Conservation (phyloP, 371 early-diverging fungal species). For the Apophysomyces variabilis region DNA sequence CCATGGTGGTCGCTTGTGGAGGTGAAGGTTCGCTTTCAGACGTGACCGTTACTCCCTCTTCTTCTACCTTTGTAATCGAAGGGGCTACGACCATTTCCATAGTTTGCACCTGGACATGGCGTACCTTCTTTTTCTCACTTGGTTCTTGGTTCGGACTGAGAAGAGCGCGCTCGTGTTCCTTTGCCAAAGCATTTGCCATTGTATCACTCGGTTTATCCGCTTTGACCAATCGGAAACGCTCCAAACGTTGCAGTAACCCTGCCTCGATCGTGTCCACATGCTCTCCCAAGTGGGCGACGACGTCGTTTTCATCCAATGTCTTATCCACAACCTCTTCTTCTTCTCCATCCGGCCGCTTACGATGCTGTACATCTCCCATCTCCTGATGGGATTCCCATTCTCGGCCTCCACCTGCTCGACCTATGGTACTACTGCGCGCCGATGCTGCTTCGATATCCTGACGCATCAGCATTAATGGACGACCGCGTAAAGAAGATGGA, state of each 20-base stretch:
- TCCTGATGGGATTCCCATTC: constrained; percentile 1
- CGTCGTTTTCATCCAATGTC: not conserved
- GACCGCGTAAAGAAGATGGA: constrained; percentile 17
- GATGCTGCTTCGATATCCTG: constrained; percentile 17
- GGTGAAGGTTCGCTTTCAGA: not conserved
- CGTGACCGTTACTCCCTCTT: not conserved
- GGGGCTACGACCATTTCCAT: constrained; percentile 3
- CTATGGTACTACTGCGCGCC: not conserved
- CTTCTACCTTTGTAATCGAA: not conserved
- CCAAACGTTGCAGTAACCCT: constrained; percentile 37
- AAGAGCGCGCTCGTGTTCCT: constrained; percentile 47
- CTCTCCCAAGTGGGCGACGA: not conserved
- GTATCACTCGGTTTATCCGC: constrained; percentile 41
- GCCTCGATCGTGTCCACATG: constrained; percentile 36
- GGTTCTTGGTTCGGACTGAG: constrained; percentile 13
- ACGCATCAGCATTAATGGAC: constrained; percentile 15
- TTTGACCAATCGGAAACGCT: constrained; percentile 30
- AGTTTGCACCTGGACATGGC: constrained; percentile 28
- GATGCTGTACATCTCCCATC: not conserved
- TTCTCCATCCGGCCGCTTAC: constrained; percentile 4
- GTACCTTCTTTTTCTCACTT: constrained; percentile 15
- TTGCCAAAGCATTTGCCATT: constrained; percentile 36
- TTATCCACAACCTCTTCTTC: constrained; percentile 15
- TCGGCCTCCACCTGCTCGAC: not conserved
- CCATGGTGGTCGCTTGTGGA: constrained; percentile 9